These are phyloP conservation scores for Skeletonema marinoi DNA, from an alignment of 108 stramenopile species.

Conservation along the genomic window DNA sequence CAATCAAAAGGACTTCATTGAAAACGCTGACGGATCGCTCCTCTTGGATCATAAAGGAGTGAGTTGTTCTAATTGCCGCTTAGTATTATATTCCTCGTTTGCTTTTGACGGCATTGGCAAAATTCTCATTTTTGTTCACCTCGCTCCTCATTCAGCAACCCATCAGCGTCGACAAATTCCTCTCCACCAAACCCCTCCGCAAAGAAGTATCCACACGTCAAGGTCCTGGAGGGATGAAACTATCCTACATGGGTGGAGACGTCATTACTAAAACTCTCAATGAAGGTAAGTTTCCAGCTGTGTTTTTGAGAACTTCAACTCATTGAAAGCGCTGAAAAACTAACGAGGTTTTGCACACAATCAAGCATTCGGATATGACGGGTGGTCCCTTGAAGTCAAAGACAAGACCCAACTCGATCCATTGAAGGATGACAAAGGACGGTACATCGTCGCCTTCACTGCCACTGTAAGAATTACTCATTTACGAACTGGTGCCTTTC, in stretches of 20 bases:
- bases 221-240: constrained; percentile 74
- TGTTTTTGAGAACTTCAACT: no score
- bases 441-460: constrained; percentile 62
- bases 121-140: neutral
- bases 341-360: no score
- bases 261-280: constrained; percentile 80
- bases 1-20: constrained; percentile 12
- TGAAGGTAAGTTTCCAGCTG: constrained; percentile 21
- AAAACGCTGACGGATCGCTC: constrained; percentile 26
- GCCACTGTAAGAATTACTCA: constrained; percentile 77
- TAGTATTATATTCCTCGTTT: neutral
- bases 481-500: constrained; percentile 54
- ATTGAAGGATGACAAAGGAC: constrained; percentile 55
- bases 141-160: constrained; percentile 32
- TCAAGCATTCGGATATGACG: constrained; percentile 78
- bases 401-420: constrained; percentile 52
- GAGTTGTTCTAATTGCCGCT: neutral
- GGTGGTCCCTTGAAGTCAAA: constrained; percentile 78
- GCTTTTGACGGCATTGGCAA: neutral
- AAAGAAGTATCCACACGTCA: constrained; percentile 65
- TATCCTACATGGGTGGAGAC: constrained; percentile 84
- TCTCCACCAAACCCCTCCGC: constrained; percentile 73
- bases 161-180: constrained; percentile 61
- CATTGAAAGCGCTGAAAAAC: no score
- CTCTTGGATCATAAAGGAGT: constrained; percentile 28